Evolutionary conservation across 1,284 basidiomycete species (phyloP), one percentile per base, ranked within the genome.

Genomic region (Thelephora terrestris): DNA sequence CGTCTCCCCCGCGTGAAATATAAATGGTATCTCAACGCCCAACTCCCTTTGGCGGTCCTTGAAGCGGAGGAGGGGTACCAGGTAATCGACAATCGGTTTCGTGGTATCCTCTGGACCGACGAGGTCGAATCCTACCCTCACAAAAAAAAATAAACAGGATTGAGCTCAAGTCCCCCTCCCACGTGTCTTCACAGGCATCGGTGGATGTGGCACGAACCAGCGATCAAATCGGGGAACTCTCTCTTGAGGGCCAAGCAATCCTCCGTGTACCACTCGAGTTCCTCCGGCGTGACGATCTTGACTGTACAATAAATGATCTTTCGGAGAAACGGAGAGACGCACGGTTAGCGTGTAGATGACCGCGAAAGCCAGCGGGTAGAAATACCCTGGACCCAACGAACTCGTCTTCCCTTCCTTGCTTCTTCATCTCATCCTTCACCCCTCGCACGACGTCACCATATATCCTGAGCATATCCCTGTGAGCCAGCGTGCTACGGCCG

Each of bases 1-100:
- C 0, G 85, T 89, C 64, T 89, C 85, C 29, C 85, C 87, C 0
- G 83, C 86, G 57, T 90, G 88, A 54, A 90, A 79, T 43, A 90
- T 74, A 61, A 86, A 87, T 1, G 88, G 87, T 24, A 90, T 77
- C 24, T 81, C 73, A 2, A 90, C 54, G 0, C 75, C 73, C 43
- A 75, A 67, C 50, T 79, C 75, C 46, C 73, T 69, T 52, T 78
- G 74, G 32, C 74, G 72, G 46, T 73, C 64, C 37, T 72, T 67
- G 66, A 89, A 89, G 25, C 67, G 67, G 5, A 84, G 64, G 16
- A 91, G 68, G 14, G 75, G 72, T 29, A 77, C 73, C 23, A 80
- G 60, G 60, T 89, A 90, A 55, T 81, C 69, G 9, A 71, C 75
- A 25, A 89, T 70, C 16, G 86, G 81, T 20, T 69, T 68, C 14